Evolutionary conservation across 345 rosid species (phyloP).

Genomic region (Brassica carinata): DNA sequence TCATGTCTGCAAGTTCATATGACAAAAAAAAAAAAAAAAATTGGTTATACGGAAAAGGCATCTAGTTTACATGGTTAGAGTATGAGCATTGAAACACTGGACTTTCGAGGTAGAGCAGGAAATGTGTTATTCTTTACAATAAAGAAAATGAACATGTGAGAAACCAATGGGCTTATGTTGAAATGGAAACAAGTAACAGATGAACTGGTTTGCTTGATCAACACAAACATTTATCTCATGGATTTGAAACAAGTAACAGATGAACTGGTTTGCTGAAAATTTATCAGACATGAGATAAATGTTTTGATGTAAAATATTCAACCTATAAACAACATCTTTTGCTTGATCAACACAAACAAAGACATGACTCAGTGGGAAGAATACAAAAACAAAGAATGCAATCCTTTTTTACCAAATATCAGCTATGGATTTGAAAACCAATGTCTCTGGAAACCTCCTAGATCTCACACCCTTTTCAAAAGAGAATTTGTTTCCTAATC

Average conservation of each 20-base stretch:
- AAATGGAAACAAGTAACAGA: neutral
- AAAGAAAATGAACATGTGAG: neutral
- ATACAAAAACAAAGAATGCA: neutral
- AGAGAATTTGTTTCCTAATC: neutral
- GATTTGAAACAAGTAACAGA: neutral
- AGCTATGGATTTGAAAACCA: neutral
- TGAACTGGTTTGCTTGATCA: neutral
- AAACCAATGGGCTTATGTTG: neutral
- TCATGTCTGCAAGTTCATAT: conserved; percentile 61
- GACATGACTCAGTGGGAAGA: neutral
- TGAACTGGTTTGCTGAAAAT: neutral
- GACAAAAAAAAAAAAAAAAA: neutral
- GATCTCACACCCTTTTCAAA: neutral
- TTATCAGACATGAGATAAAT: neutral
- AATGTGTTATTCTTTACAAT: neutral
- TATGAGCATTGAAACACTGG: neutral
- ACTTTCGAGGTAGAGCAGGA: neutral
- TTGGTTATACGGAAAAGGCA: neutral
- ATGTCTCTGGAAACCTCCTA: neutral
- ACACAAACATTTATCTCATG: too few species aligned
- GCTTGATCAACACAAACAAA: neutral
- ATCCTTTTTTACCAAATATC: neutral
- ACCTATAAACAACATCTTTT: neutral
- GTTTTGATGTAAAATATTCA: neutral
- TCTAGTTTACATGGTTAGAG: neutral